Conservation (phyloP, 176 grass and related monocot species). For the Eleusine coracana region DNA sequence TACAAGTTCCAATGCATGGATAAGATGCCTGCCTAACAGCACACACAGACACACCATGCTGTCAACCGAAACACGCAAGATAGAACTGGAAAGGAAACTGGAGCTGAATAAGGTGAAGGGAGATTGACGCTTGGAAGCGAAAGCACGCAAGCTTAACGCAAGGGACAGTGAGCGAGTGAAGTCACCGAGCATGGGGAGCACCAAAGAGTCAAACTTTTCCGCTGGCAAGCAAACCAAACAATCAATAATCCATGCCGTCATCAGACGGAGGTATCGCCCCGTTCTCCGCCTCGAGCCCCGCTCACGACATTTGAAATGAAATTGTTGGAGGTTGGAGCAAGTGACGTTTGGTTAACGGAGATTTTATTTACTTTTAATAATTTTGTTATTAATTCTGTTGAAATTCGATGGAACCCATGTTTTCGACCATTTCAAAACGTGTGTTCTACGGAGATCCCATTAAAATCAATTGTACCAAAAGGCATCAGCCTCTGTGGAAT, state of each 20-base stretch:
- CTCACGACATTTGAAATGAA: not conserved
- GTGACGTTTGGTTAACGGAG: not conserved
- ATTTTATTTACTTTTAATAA: not conserved
- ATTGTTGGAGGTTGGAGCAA: not conserved
- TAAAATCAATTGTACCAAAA: not conserved
- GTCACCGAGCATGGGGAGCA: slow-evolving; percentile 32
- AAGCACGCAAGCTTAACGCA: slow-evolving; percentile 44
- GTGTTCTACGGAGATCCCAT: not conserved
- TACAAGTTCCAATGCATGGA: slow-evolving; percentile 60
- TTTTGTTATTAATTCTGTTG: not conserved
- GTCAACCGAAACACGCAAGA: slow-evolving; percentile 12
- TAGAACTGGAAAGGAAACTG: slow-evolving; percentile 23
- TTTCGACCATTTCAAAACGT: not conserved
- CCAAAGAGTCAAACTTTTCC: slow-evolving; percentile 59
- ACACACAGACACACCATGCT: slow-evolving; percentile 1
- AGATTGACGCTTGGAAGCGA: slow-evolving; percentile 20
- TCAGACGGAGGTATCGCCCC: not conserved
- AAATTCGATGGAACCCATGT: not conserved
- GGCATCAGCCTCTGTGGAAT: not conserved
- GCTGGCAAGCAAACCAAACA: slow-evolving; percentile 45
- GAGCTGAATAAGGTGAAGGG: slow-evolving; percentile 2
- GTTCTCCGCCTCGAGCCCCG: slow-evolving; percentile 6
- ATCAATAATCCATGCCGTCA: slow-evolving; percentile 11
- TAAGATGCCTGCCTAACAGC: slow-evolving; percentile 45
- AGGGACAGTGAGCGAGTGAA: not conserved